Base-by-base conservation (phyloP, 306 rosid genomes). In the Cercis canadensis region DNA sequence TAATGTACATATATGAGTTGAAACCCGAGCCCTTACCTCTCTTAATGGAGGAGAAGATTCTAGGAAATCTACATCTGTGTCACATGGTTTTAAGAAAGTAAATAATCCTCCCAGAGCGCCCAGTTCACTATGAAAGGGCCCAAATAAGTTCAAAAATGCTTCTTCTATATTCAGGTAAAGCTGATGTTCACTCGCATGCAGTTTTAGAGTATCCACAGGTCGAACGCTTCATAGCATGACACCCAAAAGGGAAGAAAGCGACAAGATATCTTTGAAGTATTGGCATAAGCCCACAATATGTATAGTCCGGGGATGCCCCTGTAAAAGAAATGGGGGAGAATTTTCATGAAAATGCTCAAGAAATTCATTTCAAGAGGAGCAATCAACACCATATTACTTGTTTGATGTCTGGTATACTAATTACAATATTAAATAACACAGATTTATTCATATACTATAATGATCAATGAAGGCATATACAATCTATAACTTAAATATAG, bases 1-100 rank as follows among this genome's bases (percentile, higher is more conserved):
- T 75, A 83, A 73, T 83, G 82, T 83, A 85, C 82, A 79, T 19
- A 53, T 68, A 74, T 76, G 73, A 64, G 69, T 70, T 60, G 68
- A 40, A 67, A 54, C 73, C 73, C 75, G 4, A 57, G 65, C 55
- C 80, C 21, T 32, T 63, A 68, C 75, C 71, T 66, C 66, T 74
- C 61, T 56, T 53, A 31, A 80, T 32, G 68, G 63, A 67, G 68
- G 63, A 67, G 50, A 70, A 36, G 72, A 57, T 65, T 75, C 67
- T 52, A 62, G 56, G 75, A 55, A 60, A 24, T 46, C 44, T 40
- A 37, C 17, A 18, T 64, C 65, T 41, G 44, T 21, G 49, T 69
- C 69, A 64, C 60, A 31, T 12, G 74, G 47, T n/a, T 75, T 43
- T 50, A 40, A 24, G 29, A 47, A 72, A 70, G 70, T 72, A 13